phyloP scores from a whole-genome alignment of 1,284 basidiomycete species.

The Takashimella koratensis region DNA sequence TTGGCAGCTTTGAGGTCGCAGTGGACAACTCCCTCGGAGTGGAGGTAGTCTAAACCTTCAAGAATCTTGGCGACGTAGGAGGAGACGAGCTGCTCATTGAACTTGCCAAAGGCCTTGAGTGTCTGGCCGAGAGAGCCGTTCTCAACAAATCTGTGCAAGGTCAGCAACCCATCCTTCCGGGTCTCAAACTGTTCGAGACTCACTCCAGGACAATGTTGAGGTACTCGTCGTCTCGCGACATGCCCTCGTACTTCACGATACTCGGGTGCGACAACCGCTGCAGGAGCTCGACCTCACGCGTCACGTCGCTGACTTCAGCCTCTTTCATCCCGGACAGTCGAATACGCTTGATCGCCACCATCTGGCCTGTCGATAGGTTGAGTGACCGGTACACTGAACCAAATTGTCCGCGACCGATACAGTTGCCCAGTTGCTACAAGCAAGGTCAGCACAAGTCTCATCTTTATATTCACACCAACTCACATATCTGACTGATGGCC shows the following conservation, averaged over 20 bases:
- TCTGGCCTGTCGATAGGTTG: constrained; percentile 85
- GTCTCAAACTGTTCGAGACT: constrained; percentile 42
- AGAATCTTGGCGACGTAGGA: constrained; percentile 90
- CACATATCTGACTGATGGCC: constrained; percentile 75
- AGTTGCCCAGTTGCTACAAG: constrained; percentile 83
- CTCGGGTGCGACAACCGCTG: constrained; percentile 84
- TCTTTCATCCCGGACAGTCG: constrained; percentile 79
- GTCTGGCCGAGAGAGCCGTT: constrained; percentile 89
- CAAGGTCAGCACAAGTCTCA: constrained; percentile 4
- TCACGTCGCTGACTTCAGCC: constrained; percentile 77
- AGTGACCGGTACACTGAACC: constrained; percentile 91
- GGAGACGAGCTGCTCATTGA: constrained; percentile 83
- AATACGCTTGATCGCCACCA: constrained; percentile 92
- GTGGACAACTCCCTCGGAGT: constrained; percentile 63
- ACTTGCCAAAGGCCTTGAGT: constrained; percentile 82
- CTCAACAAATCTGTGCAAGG: constrained; percentile 75
- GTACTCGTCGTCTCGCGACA: constrained; percentile 80
- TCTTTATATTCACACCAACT: constrained; percentile 46
- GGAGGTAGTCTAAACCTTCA: constrained; percentile 85
- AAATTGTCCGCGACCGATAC: constrained; percentile 93
- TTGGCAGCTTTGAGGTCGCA: constrained; percentile 58
- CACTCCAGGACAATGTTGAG: constrained; percentile 90
- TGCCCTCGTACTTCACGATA: constrained; percentile 93
- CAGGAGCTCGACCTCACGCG: constrained; percentile 85
- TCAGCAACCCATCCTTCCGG: background rate